These are phyloP conservation scores for Grosmannia penicillata DNA, from an alignment of 2,329 filamentous ascomycete genomes.

Conservation along the genomic window DNA sequence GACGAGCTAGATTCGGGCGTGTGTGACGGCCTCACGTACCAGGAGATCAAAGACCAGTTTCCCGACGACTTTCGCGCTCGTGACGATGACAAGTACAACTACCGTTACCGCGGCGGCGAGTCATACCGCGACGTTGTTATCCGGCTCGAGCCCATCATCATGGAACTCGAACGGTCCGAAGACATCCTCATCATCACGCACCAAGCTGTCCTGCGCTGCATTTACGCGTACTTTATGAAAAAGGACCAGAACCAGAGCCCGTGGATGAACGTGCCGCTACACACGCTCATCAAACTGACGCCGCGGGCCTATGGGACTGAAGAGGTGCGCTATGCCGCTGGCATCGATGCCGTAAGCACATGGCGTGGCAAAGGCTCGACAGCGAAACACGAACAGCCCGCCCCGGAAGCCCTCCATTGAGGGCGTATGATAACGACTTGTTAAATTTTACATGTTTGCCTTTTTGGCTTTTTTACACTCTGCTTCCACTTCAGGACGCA, in stretches of 20 bases:
- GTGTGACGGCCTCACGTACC: constrained; percentile 91
- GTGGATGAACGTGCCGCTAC: constrained; percentile 97
- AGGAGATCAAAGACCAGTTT: constrained; percentile 80
- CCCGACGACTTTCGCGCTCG: constrained; percentile 91
- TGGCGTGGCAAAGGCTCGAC: constrained; percentile 90
- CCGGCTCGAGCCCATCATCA: constrained; percentile 95
- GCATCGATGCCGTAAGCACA: constrained; percentile 91
- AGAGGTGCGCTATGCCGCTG: constrained; percentile 73
- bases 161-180: constrained; percentile 92
- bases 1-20: constrained; percentile 95
- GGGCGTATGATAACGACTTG: not conserved
- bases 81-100: constrained; percentile 99
- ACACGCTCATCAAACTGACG: constrained; percentile 92
- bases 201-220: constrained; percentile 90
- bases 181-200: constrained; percentile 98
- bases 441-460: not conserved
- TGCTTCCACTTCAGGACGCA: too few species aligned
- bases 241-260: constrained; percentile 83
- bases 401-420: constrained; percentile 15
- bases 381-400: constrained; percentile 66
- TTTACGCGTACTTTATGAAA: constrained; percentile 99
- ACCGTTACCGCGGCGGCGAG: constrained; percentile 92
- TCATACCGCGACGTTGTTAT: constrained; percentile 95
- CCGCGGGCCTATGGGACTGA: constrained; percentile 88
- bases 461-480: not conserved